A percentile compares a stretch with the other conserved stretches of the same genome.
Conservation (phyloP, 148 eudicot genomes). For the Beta vulgaris region DNA sequence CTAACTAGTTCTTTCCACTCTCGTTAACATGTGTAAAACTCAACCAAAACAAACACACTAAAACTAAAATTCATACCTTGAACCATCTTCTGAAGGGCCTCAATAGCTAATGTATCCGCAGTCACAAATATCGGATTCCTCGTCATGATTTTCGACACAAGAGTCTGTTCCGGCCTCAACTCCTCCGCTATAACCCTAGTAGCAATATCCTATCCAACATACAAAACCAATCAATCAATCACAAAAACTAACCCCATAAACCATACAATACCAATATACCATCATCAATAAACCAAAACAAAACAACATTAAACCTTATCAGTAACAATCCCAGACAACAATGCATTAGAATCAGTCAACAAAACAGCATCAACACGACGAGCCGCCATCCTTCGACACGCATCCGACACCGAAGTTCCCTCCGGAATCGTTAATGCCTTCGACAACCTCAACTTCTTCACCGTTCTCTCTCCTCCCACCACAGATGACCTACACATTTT, state of each 20-base stretch:
- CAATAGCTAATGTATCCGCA: constrained; percentile 87
- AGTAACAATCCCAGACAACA: constrained; percentile 91
- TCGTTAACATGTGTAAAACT: not conserved
- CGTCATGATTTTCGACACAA: constrained; percentile 84
- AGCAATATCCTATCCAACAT: constrained; percentile 62
- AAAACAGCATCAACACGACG: constrained; percentile 89
- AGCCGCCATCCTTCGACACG: constrained; percentile 92
- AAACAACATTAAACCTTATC: constrained; percentile 56
- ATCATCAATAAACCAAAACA: not conserved
- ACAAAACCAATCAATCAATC: constrained; percentile 1
- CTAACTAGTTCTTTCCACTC: not conserved
- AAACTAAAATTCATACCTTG: constrained; percentile 45
- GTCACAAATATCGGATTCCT: constrained; percentile 91
- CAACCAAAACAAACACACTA: not conserved
- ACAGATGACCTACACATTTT: constrained; percentile 33
- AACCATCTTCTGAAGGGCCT: constrained; percentile 96
- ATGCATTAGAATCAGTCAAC: constrained; percentile 90
- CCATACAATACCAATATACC: not conserved
- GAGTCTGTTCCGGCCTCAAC: constrained; percentile 78
- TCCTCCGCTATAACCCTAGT: constrained; percentile 90
- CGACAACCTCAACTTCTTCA: constrained; percentile 86
- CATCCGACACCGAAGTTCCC: constrained; percentile 84
- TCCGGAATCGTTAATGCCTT: constrained; percentile 96
- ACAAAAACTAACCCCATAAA: not conserved
- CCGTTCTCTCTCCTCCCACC: constrained; percentile 81